Evolutionary conservation across 148 eudicot genomes (phyloP).

Genomic region (Dysphania ambrosioides): DNA sequence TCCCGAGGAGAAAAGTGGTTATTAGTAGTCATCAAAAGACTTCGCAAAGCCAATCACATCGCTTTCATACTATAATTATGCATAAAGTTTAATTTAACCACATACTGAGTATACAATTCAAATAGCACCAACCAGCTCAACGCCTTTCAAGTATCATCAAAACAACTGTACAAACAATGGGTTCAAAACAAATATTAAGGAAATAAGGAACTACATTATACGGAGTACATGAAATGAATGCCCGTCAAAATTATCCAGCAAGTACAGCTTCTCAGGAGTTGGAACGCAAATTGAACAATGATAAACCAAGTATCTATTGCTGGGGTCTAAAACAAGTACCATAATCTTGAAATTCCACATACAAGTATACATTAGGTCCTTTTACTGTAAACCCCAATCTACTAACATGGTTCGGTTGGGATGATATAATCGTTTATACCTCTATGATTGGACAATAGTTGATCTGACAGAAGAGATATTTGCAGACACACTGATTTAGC

Average conservation of each 20-base stretch:
- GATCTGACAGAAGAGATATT: neutral
- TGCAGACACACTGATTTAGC: conserved; percentile 20
- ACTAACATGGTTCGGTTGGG: neutral
- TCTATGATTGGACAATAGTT: neutral
- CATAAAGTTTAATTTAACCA: neutral
- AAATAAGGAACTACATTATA: neutral
- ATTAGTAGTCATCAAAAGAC: neutral
- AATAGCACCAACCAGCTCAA: neutral
- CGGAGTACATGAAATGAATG: conserved; percentile 4
- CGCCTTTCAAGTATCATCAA: neutral
- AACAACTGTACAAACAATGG: conserved; percentile 3
- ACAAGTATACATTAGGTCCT: conserved; percentile 1
- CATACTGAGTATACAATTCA: neutral
- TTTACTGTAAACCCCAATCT: conserved; percentile 4
- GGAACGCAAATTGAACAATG: conserved; percentile 9
- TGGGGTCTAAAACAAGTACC: conserved; percentile 27
- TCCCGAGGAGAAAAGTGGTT: no score
- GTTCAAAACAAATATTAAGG: neutral
- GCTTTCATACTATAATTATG: neutral
- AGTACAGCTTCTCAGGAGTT: conserved; percentile 11
- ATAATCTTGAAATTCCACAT: conserved; percentile 18
- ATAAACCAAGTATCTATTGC: conserved; percentile 11
- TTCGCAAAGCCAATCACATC: no score
- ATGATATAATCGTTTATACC: conserved; percentile 10
- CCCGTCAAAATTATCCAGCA: neutral